Evolutionary conservation across 2,329 filamentous ascomycete species (phyloP), one percentile per base, ranked within the genome.

Genomic region (Bertia moriformis): DNA sequence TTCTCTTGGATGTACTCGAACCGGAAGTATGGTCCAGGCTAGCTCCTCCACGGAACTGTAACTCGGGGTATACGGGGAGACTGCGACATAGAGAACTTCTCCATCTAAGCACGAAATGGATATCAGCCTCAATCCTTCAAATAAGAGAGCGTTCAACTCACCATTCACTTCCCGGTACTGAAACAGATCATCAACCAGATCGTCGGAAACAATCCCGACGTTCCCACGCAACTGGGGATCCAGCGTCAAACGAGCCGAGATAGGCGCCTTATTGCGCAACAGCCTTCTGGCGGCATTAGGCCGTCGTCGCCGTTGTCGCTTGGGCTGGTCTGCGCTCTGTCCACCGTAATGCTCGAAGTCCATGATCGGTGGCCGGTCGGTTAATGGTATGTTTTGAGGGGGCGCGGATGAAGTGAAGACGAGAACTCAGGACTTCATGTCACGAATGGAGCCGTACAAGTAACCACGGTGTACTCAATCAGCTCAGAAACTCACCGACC

Each of bases 1-100:
- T 42, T 52, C 60, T 37, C 54, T 43, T 19, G 44, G 53, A 42
- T 52, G 60, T 36, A 55, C 43, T 19, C 58, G 59, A 46, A 73
- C 60, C 2, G 73, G 69, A 29, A 79, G 54, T 39, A 79, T 65
- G 4, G 72, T 73, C 75, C 75, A 80, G n/a, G 61, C 54, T 13
- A 63, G 56, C 42, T 63, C 66, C 43, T 71, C 60, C 32, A 66
- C 53, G 42, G 63, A 50, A 20, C 45, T 49, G 29, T 53, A 50
- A 24, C 55, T 54, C 10, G 62, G 58, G 4, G 57, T 56, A 45
- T 35, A 17, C 12, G 63, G 63, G 24, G 63, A 56, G 39, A 67
- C 53, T 35, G 62, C 63, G 42, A 66, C 50, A 45, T 63, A 62
- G 4, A 57, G 49, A 15, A 56, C 49, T 38, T 52, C 53, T 46